Evolutionary conservation across 768 basidiomycete genomes (phyloP).

Genomic region (Saitozyma sp.): DNA sequence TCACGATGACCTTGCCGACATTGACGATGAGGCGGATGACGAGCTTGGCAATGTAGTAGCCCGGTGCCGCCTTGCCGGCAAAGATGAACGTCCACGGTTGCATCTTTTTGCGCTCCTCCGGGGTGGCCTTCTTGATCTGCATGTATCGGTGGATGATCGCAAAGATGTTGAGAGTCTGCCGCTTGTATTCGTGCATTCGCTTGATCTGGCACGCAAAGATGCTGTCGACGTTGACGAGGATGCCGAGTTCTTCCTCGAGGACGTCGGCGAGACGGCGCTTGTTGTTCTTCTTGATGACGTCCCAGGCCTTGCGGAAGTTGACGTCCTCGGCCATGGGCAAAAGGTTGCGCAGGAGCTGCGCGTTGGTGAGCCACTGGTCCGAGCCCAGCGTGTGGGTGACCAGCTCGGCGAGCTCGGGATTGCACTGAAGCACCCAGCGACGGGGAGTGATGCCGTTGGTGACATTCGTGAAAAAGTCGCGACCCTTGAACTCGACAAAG

Average conservation of each 20-base stretch:
- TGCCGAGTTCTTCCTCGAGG: conserved; percentile 45
- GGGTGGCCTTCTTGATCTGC: conserved; percentile 71
- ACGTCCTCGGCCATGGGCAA: conserved; percentile 70
- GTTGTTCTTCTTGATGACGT: conserved; percentile 80
- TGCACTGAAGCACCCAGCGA: conserved; percentile 67
- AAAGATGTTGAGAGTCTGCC: conserved; percentile 92
- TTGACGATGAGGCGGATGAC: conserved; percentile 93
- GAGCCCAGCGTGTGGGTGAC: conserved; percentile 80
- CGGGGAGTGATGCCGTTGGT: conserved; percentile 94
- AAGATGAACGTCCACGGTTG: conserved; percentile 82
- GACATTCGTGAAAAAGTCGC: conserved; percentile 63
- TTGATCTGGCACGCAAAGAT: conserved; percentile 57
- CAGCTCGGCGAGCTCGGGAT: conserved; percentile 79
- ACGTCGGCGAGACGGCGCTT: conserved; percentile 65
- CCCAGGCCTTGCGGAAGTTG: conserved; percentile 76
- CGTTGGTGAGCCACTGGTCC: conserved; percentile 73
- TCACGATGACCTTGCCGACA: conserved; percentile 69
- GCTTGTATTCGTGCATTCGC: conserved; percentile 82
- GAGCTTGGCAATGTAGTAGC: conserved; percentile 83
- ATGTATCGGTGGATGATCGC: conserved; percentile 68
- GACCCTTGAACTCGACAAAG: conserved; percentile 88
- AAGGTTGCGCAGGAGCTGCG: conserved; percentile 74
- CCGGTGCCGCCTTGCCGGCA: conserved; percentile 95
- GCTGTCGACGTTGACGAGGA: conserved; percentile 42
- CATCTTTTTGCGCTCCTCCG: conserved; percentile 76